Evolutionary conservation across 2,329 filamentous ascomycete species (phyloP).

Genomic region (Verticillium dahliae): DNA sequence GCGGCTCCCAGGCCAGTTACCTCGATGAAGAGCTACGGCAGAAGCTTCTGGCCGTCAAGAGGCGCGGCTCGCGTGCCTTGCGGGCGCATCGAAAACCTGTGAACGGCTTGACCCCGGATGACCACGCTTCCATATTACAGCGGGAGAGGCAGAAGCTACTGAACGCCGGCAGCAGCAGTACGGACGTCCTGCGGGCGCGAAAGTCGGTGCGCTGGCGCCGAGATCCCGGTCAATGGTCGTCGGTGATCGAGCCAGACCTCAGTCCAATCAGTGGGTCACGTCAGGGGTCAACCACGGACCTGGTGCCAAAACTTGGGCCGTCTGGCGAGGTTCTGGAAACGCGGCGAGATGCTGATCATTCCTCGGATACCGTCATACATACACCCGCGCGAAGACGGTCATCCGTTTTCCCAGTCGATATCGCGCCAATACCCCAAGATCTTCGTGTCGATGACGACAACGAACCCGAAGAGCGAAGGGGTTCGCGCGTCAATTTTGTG

Average conservation of each 20-base stretch:
- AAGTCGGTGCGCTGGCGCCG: slow-evolving; percentile 35
- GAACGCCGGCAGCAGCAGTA: slow-evolving; percentile 34
- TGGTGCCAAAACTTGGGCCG: background rate
- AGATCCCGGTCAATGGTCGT: slow-evolving; percentile 43
- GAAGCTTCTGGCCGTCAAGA: slow-evolving; percentile 23
- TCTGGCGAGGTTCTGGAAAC: background rate
- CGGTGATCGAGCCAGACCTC: slow-evolving; percentile 39
- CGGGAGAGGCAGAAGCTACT: slow-evolving; percentile 31
- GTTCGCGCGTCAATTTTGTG: background rate
- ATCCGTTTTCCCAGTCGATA: background rate
- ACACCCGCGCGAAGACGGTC: slow-evolving; percentile 21
- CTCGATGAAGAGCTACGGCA: slow-evolving; percentile 12
- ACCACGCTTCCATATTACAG: slow-evolving; percentile 20
- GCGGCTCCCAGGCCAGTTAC: slow-evolving; percentile 29
- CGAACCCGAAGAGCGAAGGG: background rate
- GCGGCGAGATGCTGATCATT: slow-evolving; percentile 10
- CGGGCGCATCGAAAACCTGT: slow-evolving; percentile 31
- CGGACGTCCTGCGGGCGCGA: slow-evolving; percentile 24
- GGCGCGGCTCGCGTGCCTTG: slow-evolving; percentile 25
- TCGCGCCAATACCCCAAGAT: background rate
- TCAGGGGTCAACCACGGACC: slow-evolving; percentile 6
- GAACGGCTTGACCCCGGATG: slow-evolving; percentile 38
- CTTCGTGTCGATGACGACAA: background rate
- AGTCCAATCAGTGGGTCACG: slow-evolving; percentile 41
- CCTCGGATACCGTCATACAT: slow-evolving; percentile 30